Percentiles rank a stretch among this genome's conserved stretches.
phyloP scores from a whole-genome alignment of 192 early-diverging fungal genomes.

The Backusella westeae region DNA sequence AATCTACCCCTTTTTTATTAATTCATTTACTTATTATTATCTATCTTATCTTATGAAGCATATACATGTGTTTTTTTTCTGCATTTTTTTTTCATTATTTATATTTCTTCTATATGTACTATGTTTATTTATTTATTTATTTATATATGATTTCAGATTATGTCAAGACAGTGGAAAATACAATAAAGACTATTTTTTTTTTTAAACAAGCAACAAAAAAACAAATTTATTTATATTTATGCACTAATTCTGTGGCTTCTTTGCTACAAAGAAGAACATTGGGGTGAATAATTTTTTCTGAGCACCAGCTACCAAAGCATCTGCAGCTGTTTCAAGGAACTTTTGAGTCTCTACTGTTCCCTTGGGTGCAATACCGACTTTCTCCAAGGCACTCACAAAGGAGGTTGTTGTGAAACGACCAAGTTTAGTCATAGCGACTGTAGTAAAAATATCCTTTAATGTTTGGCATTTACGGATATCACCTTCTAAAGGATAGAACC shows the following conservation, averaged over 20 bases:
- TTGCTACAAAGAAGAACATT: conserved; percentile 87
- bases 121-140: background rate
- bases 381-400: conserved; percentile 76
- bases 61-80: background rate
- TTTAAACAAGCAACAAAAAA: background rate
- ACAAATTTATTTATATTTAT: background rate
- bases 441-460: conserved; percentile 48
- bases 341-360: conserved; percentile 84
- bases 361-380: conserved; percentile 76
- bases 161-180: background rate
- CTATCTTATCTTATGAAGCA: conserved; percentile 7
- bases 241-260: conserved; percentile 53
- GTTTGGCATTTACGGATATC: conserved; percentile 48
- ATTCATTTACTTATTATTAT: background rate
- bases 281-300: conserved; percentile 86
- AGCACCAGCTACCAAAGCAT: conserved; percentile 82
- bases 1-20: background rate
- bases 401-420: conserved; percentile 76
- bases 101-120: background rate
- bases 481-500: conserved; percentile 83
- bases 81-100: background rate
- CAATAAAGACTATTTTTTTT: background rate
- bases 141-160: background rate
- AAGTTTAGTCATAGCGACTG: conserved; percentile 47
- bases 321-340: conserved; percentile 80